Evolutionary conservation across 331 rosid genomes (phyloP).

Genomic region (Spiraea crenata): DNA sequence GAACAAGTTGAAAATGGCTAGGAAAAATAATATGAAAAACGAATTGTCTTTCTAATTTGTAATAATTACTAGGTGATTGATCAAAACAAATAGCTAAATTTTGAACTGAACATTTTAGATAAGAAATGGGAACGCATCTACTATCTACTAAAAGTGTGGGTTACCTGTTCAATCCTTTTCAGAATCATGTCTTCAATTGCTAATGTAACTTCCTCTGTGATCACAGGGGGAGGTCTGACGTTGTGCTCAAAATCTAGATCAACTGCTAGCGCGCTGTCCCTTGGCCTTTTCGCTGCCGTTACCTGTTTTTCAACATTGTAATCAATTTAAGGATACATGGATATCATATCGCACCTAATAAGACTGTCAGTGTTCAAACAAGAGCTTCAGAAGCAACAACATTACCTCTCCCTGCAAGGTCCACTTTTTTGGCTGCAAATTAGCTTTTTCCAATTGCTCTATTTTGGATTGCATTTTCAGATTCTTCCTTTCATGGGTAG

Average conservation of each 20-base stretch:
- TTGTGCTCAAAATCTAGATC: constrained; percentile 91
- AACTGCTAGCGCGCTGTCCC: constrained; percentile 82
- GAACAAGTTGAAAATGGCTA: background rate
- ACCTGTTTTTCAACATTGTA: constrained; percentile 48
- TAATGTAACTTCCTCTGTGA: constrained; percentile 83
- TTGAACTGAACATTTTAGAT: constrained; percentile 4
- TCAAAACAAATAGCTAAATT: constrained; percentile 4
- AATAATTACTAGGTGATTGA: background rate
- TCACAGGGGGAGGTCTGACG: constrained; percentile 80
- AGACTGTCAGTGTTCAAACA: background rate
- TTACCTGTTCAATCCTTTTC: constrained; percentile 79
- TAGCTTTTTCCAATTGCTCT: constrained; percentile 73
- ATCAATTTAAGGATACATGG: constrained; percentile 8
- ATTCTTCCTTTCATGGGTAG: constrained; percentile 68
- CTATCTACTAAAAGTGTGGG: background rate
- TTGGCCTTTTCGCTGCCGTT: constrained; percentile 81
- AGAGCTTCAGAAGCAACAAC: constrained; percentile 8
- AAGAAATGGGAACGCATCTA: too few species aligned
- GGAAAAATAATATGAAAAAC: background rate
- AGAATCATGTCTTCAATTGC: constrained; percentile 74
- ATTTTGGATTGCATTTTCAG: constrained; percentile 56
- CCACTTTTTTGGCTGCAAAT: constrained; percentile 78
- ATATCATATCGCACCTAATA: background rate
- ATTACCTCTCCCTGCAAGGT: constrained; percentile 95
- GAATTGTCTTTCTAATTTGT: background rate